Conservation (phyloP, 75 land plant genomes). For the Adiantum capillusveneris region DNA sequence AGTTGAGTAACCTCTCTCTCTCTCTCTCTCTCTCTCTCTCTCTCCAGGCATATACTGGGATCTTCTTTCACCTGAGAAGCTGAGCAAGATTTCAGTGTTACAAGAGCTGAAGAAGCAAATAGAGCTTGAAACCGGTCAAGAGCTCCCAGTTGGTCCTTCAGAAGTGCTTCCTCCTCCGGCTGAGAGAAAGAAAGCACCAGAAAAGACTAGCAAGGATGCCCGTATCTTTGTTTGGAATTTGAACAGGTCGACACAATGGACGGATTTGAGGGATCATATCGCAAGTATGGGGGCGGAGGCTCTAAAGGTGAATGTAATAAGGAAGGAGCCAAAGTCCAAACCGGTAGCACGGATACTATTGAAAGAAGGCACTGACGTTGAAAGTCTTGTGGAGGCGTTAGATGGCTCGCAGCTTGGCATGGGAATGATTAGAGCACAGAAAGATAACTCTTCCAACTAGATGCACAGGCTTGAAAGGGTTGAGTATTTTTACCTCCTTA, state of each 20-base stretch:
- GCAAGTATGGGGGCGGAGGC: too few species aligned
- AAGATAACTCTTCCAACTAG: neutral
- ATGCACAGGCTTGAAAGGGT: too few species aligned
- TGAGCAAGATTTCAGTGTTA: slow-evolving; percentile 63
- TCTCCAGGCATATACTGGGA: slow-evolving; percentile 91
- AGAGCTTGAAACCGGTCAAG: slow-evolving; percentile 58
- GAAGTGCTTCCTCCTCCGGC: slow-evolving; percentile 81
- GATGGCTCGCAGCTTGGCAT: neutral
- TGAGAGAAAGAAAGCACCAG: neutral
- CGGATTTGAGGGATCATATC: too few species aligned
- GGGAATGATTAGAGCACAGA: neutral
- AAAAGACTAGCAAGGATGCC: too few species aligned
- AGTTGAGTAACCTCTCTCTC: too few species aligned
- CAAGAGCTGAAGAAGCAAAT: slow-evolving; percentile 61
- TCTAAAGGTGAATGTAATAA: too few species aligned
- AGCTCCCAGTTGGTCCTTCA: slow-evolving; percentile 65
- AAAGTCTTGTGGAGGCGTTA: neutral
- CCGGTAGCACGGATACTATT: neutral
- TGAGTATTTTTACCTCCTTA: too few species aligned
- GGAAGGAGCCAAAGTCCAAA: too few species aligned
- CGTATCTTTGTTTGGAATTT: too few species aligned
- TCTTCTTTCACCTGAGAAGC: slow-evolving; percentile 80
- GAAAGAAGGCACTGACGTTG: neutral
- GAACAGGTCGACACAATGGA: too few species aligned
- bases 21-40: too few species aligned